These are phyloP conservation scores for Decorospora gaudefroyi DNA, from an alignment of 2,329 filamentous ascomycete genomes.

Conservation along the genomic window DNA sequence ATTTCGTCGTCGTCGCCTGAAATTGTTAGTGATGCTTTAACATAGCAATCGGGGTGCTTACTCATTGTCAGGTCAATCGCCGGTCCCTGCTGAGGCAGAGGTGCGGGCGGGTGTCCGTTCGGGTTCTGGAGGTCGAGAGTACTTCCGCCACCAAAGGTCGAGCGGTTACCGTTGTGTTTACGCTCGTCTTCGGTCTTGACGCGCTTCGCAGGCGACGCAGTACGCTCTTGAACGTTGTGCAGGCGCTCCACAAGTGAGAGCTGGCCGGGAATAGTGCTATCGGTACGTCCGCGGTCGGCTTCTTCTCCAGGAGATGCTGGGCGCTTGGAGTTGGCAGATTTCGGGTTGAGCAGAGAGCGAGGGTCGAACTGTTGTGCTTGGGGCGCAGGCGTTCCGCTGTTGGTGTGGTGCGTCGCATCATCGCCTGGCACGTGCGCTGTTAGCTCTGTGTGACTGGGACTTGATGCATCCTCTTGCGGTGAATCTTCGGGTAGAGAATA, in stretches of 20 bases:
- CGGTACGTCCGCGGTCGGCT: constrained; percentile 30
- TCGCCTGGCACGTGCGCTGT: constrained; percentile 27
- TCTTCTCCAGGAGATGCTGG: constrained; percentile 32
- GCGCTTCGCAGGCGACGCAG: constrained; percentile 55
- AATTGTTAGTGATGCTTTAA: constrained; percentile 30
- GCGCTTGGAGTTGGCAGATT: constrained; percentile 36
- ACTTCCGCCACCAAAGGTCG: constrained; percentile 23
- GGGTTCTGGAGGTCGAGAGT: constrained; percentile 53
- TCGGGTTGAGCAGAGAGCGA: constrained; percentile 43
- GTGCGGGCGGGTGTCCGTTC: constrained; percentile 11
- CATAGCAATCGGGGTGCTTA: constrained; percentile 14
- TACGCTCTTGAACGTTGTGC: constrained; percentile 73
- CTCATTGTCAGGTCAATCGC: constrained; percentile 46
- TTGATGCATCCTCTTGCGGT: constrained; percentile 4
- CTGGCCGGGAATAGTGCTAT: constrained; percentile 50
- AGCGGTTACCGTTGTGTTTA: constrained; percentile 24
- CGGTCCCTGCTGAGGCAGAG: constrained; percentile 12
- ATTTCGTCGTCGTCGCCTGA: constrained; percentile 64
- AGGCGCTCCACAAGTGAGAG: constrained; percentile 72
- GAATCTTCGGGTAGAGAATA: neutral
- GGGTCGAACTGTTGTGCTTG: constrained; percentile 33
- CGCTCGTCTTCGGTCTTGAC: constrained; percentile 34
- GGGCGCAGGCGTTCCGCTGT: constrained; percentile 15
- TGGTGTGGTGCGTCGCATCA: constrained; percentile 17
- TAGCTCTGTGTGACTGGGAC: constrained; percentile 20